These are phyloP conservation scores for Macrophomina phaseolina DNA, from an alignment of 2,329 filamentous ascomycete genomes.

Conservation along the genomic window DNA sequence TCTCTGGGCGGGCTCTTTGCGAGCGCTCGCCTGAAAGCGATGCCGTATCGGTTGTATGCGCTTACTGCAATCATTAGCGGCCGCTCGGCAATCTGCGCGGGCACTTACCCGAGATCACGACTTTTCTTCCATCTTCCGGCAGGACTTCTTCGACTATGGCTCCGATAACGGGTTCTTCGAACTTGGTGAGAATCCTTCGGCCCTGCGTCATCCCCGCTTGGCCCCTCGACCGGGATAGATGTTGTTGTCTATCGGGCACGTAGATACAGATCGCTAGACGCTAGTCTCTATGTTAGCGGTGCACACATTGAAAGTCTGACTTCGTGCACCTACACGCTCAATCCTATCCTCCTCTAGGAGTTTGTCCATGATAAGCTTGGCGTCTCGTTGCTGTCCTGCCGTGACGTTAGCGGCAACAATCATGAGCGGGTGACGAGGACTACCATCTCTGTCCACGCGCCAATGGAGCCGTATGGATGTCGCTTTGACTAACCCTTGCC, in stretches of 20 bases:
- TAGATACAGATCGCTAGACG: neutral
- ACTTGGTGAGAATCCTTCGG: neutral
- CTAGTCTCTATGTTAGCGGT: neutral
- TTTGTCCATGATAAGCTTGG: neutral
- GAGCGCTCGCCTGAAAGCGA: neutral
- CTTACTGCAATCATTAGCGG: neutral
- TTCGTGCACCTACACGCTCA: neutral
- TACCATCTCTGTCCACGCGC: neutral
- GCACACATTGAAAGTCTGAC: neutral
- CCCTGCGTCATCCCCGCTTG: neutral
- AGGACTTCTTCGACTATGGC: neutral
- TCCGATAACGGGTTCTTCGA: neutral
- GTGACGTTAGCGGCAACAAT: neutral
- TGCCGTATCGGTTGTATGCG: neutral
- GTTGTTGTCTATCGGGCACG: neutral
- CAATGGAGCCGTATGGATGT: slow-evolving; percentile 30
- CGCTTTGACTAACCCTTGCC: slow-evolving; percentile 29
- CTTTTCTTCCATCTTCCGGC: neutral
- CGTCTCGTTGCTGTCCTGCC: neutral
- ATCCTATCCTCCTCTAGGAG: neutral
- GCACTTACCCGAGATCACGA: neutral
- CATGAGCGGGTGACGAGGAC: neutral
- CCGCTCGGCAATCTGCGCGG: neutral
- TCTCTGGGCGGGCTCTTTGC: neutral
- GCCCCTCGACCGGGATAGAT: neutral